Evolutionary conservation across 371 early-diverging fungal species (phyloP), one percentile per base, ranked within the genome.

Genomic region (Apophysomyces sp.): DNA sequence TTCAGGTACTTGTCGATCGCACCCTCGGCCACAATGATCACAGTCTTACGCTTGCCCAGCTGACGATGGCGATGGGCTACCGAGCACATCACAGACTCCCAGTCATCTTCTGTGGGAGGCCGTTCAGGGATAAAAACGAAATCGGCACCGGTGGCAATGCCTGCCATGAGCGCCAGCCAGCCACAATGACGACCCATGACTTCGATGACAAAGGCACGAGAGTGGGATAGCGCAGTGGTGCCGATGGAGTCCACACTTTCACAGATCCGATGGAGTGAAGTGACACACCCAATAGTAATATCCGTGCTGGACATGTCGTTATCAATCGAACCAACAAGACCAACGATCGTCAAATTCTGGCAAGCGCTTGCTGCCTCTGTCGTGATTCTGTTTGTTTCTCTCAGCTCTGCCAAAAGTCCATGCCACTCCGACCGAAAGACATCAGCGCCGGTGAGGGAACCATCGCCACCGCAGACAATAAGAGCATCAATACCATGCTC

Each of bases 151-250:
- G 90, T 88, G 49, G 94, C 78, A 26, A 99, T 92, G 6, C 93
- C 97, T 6, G 98, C 94, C 92, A 94, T 96, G 29, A 99, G 81
- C 9, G 97, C 96, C n/a, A 99, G 82, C 98, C 98, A 99, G 7
- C 99, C 99, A 74, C 99, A 99, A 71, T 97, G 93, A 54, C 99
- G 88, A 2, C 99, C 99, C 99, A 99, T 99, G 13, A 98, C 99
- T 76, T 99, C 99, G 39, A 99, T 89, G 0, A 99, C 97, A 76
- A 99, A 99, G 1, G 98, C 97, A 57, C 99, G 92, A 54, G 93
- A 90, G 76, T 99, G 99, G 52, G 98, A 98, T 28, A 88, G 81
- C 29, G 99, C 99, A 3, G 99, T 99, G 52, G 95, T 92, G 34
- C 91, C 86, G 37, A 99, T 87, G 2, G 94, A 89, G 71, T 99